phyloP scores from a whole-genome alignment of 2,329 filamentous ascomycete species.

The Thelonectria rubi region DNA sequence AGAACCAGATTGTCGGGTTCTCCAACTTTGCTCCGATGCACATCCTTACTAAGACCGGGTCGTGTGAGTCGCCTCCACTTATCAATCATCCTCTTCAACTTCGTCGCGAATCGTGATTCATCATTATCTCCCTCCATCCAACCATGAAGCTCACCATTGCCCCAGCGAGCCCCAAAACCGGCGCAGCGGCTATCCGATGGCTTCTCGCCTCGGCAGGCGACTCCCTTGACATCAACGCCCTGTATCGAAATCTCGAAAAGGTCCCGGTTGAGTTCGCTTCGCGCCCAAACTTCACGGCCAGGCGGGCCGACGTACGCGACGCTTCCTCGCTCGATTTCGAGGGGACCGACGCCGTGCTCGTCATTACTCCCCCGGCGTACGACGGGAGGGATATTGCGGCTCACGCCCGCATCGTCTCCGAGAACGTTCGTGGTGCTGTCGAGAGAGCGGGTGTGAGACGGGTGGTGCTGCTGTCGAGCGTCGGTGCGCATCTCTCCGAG shows the following conservation, averaged over 20 bases:
- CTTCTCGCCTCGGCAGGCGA: slow-evolving; percentile 33
- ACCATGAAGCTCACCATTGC: slow-evolving; percentile 38
- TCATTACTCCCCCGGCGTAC: slow-evolving; percentile 45
- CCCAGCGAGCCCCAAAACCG: slow-evolving; percentile 47
- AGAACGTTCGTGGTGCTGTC: slow-evolving; percentile 43
- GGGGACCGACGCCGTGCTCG: slow-evolving; percentile 43
- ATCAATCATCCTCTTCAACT: too few species aligned
- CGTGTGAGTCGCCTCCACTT: too few species aligned
- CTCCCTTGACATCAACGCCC: slow-evolving; percentile 32
- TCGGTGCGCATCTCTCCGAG: slow-evolving; percentile 45
- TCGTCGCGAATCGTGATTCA: neutral
- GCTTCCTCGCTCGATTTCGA: slow-evolving; percentile 44
- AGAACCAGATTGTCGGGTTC: too few species aligned
- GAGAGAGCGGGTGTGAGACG: slow-evolving; percentile 42
- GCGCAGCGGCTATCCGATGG: slow-evolving; percentile 41
- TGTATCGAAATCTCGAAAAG: slow-evolving; percentile 44
- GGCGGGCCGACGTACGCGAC: slow-evolving; percentile 44
- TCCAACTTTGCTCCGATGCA: too few species aligned
- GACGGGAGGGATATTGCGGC: slow-evolving; percentile 39
- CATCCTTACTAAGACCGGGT: too few species aligned
- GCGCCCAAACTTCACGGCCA: slow-evolving; percentile 39
- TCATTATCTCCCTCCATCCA: neutral
- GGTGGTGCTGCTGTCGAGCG: slow-evolving; percentile 46
- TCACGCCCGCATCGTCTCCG: slow-evolving; percentile 33
- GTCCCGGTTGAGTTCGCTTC: slow-evolving; percentile 43